phyloP scores from a whole-genome alignment of 1,139 yeast species.

The Lizanozyma gosingica region DNA sequence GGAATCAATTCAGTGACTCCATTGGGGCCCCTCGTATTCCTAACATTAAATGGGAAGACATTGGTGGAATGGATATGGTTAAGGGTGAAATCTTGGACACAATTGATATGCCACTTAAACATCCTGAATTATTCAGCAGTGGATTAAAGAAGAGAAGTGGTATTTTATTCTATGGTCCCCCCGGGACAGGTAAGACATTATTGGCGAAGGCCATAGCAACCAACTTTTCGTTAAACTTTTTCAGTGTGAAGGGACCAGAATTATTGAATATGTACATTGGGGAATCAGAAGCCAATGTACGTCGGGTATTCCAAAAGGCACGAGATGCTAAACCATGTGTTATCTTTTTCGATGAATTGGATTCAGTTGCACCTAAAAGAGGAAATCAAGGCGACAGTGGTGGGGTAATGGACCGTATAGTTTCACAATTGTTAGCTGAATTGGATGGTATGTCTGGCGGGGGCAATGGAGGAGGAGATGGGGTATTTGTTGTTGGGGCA shows the following conservation, averaged over 20 bases:
- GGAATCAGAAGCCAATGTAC: slow-evolving; percentile 94
- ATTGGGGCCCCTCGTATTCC: slow-evolving; percentile 98
- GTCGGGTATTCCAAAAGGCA: slow-evolving; percentile 88
- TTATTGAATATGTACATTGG: slow-evolving; percentile 95
- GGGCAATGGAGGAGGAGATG: slow-evolving; percentile 58
- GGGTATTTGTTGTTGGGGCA: slow-evolving; percentile 96
- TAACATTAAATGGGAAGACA: slow-evolving; percentile 90
- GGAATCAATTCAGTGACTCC: slow-evolving; percentile 84
- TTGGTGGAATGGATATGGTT: slow-evolving; percentile 83
- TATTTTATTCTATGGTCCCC: slow-evolving; percentile 91
- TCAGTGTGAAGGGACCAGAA: slow-evolving; percentile 95
- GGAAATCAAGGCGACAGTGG: slow-evolving; percentile 98
- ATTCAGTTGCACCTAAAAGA: slow-evolving; percentile 95
- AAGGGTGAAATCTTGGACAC: slow-evolving; percentile 92
- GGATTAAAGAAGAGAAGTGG: slow-evolving; percentile 95
- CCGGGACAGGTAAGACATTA: slow-evolving; percentile 95
- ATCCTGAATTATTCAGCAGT: slow-evolving; percentile 78
- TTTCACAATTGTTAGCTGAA: slow-evolving; percentile 88
- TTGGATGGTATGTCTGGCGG: slow-evolving; percentile 90
- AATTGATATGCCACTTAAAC: slow-evolving; percentile 89
- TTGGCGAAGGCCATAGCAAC: slow-evolving; percentile 96
- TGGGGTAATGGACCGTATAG: slow-evolving; percentile 97
- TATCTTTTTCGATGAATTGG: slow-evolving; percentile 92
- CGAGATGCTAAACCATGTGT: slow-evolving; percentile 97
- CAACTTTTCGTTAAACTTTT: slow-evolving; percentile 84